These are phyloP conservation scores for Colletotrichum melonis DNA, from an alignment of 2,329 filamentous ascomycete species.

Conservation along the genomic window DNA sequence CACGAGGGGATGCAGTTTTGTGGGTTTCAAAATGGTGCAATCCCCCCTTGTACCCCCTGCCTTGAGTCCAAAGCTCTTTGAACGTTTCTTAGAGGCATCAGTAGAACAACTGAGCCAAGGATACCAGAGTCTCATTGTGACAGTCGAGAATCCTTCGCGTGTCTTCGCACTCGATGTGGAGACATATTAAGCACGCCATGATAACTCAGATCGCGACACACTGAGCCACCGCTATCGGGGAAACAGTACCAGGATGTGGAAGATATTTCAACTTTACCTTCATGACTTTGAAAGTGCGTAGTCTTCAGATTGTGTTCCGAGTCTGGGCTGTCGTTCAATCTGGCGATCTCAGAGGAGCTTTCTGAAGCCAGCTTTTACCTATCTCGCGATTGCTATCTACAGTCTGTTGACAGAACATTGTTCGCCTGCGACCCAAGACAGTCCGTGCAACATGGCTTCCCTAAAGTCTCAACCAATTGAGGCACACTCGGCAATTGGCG, in stretches of 20 bases:
- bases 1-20: too few species aligned
- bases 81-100: too few species aligned
- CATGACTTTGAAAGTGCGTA: not conserved
- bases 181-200: constrained; percentile 19
- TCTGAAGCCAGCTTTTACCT: not conserved
- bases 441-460: not conserved
- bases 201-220: constrained; percentile 22
- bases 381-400: not conserved
- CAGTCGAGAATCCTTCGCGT: not conserved
- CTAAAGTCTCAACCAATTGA: not conserved
- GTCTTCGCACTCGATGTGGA: not conserved
- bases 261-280: not conserved
- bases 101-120: too few species aligned
- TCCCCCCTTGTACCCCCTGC: too few species aligned
- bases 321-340: not conserved
- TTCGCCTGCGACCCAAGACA: too few species aligned
- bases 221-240: not conserved
- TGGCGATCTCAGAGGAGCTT: not conserved
- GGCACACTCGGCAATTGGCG: not conserved
- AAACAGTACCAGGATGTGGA: not conserved
- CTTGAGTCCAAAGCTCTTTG: too few species aligned
- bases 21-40: too few species aligned
- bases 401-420: not conserved
- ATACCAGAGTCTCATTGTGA: not conserved
- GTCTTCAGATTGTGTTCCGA: not conserved